Base-by-base conservation (phyloP, 78 protist species). In the Diacronema lutheri region DNA sequence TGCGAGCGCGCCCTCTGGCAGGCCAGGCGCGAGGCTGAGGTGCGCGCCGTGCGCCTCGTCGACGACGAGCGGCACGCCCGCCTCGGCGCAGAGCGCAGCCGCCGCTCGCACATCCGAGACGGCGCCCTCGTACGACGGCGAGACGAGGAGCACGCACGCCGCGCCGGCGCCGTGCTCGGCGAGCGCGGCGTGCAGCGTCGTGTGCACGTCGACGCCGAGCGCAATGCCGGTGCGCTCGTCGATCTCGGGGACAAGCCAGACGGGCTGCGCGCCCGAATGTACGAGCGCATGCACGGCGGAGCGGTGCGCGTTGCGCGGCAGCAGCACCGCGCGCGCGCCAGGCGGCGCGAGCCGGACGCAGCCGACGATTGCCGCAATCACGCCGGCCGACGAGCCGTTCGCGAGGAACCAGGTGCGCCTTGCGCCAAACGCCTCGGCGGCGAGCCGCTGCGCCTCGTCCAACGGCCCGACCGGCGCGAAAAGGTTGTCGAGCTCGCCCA, bases 21-120 rank as follows among this genome's bases (percentile, higher is more conserved):
- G 29, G 23, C 12, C 19, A 14, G 71, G 71, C 71, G 71, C 41
- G 44, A n/a, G 14, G 38, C 26, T 2, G 21, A 81, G 55, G 55
- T 81, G 85, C 44, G 73, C 71, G 21, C 85, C 85, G 58, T 81
- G 85, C 14, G 85, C 85, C 58, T 81, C 85, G 57, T 81, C 85
- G 29, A 61, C 85, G 38, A 81, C 25, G 46, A 81, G 73, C 33
- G 85, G 85, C 40, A 61, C 85, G 60, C 58, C 56, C 13, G 33
- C 62, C 4, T 38, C 85, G 5, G 13, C 14, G 60, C 73, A 60
- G 33, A 10, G 7, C 56, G 21, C 20, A 0, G 73, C 56, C 14
- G 7, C 7, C 14, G 31, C 85, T 13, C 6, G 73, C 73, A 81
- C 57, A 58, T 81, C 85, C 20, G 29, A 2, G 56, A 64, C 3